A percentile compares a stretch with the other conserved stretches of the same genome.
Conservation (phyloP, 306 rosid genomes). For the Malus sylvestris region DNA sequence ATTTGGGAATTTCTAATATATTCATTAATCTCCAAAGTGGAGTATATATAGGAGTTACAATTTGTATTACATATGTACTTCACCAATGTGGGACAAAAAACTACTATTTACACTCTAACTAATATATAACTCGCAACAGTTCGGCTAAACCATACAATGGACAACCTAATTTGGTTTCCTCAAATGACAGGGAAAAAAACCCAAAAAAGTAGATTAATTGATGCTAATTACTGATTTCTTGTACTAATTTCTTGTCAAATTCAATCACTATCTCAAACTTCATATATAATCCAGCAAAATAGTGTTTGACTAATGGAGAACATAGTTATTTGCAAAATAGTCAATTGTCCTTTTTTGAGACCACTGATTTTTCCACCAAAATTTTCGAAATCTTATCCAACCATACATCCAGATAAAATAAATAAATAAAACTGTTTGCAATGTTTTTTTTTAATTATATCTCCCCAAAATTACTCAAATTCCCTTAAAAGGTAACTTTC, state of each 20-base stretch:
- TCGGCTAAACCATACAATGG: no score
- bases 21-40: no score
- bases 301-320: not conserved
- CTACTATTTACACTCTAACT: no score
- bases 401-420: not conserved
- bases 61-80: no score
- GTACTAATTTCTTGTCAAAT: not conserved
- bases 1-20: no score
- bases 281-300: not conserved
- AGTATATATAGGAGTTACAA: no score
- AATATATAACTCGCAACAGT: no score
- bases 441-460: not conserved
- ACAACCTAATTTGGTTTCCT: no score
- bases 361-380: not conserved
- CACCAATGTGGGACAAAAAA: no score
- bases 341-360: not conserved
- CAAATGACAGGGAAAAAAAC: not conserved
- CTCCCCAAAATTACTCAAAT: not conserved
- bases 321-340: not conserved
- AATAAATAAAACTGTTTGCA: not conserved
- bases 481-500: not conserved
- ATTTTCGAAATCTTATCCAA: not conserved
- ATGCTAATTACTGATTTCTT: not conserved
- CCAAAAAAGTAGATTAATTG: not conserved
- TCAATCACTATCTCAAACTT: not conserved